Evolutionary conservation across 345 rosid species (phyloP), one percentile per base, ranked within the genome.

Genomic region (Populus euphratica): DNA sequence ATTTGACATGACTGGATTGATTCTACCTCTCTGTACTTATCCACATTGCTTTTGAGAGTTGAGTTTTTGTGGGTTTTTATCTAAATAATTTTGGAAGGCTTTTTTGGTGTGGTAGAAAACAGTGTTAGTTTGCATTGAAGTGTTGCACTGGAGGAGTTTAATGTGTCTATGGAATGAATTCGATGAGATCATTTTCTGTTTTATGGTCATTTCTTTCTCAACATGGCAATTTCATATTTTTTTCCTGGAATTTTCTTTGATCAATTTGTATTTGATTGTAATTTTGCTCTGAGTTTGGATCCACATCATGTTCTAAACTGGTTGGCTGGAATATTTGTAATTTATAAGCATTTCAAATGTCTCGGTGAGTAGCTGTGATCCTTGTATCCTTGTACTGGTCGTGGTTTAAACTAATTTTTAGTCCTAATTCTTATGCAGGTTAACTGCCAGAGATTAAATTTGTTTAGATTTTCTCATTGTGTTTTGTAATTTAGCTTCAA

Each of bases 401-500:
- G n/a, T 39, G 25, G 20, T 36, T 54, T 29, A 52, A 36, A n/a
- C 43, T 62, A 18, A 62, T 39, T 5, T 72, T 27, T 17, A 8
- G 18, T 56, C 2, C 25, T 59, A 29, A 66, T 61, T 72, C 63
- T 68, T 17, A 47, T 83, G 77, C 85, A 79, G 80, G 68, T 78
- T 41, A 14, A 33, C 49, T 29, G 54, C 38, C 20, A 43, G 66
- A 27, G 66, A 36, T 44, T 72, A 18, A 8, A 78, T 44, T 72
- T 78, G 35, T 68, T 73, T 77, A 31, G 47, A 56, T 65, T 66
- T 78, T 39, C 35, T 14, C 64, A 17, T 49, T 27, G 72, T 67
- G 9, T 38, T 66, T 38, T 47, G 18, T 65, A 68, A 54, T 12
- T 4, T 44, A 49, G 20, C 39, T 2, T 67, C 65, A 14, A 36